Conservation (phyloP, 345 rosid species). For the Rhodomyrtus tomentosa region DNA sequence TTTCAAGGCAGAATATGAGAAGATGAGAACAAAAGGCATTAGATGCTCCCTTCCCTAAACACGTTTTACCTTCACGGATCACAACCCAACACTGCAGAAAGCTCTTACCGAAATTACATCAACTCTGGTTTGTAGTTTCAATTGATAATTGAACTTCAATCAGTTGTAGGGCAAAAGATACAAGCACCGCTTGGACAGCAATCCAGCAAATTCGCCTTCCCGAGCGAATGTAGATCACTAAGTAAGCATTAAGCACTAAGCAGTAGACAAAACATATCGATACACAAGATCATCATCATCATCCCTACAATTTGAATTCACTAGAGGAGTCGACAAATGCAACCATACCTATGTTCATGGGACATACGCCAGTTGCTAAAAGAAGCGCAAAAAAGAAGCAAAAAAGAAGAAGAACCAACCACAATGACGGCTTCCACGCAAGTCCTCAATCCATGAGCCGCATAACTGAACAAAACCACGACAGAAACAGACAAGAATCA, state of each 20-base stretch:
- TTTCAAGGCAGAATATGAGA: neutral
- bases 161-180: neutral
- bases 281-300: neutral
- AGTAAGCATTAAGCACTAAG: neutral
- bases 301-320: neutral
- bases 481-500: neutral
- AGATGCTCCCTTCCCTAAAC: neutral
- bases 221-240: neutral
- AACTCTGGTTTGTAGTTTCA: neutral
- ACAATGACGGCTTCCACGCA: conserved; percentile 74
- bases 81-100: neutral
- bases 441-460: conserved; percentile 65
- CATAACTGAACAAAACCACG: conserved; percentile 28
- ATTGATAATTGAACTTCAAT: neutral
- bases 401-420: conserved; percentile 20
- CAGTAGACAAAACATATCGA: neutral
- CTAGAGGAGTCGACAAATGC: neutral
- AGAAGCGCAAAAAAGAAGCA: neutral
- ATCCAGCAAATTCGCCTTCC: neutral
- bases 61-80: neutral
- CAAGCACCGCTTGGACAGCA: neutral
- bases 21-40: neutral
- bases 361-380: too few species aligned
- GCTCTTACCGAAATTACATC: neutral
- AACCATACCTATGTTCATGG: neutral